These are phyloP conservation scores for Thelephora ganbajun DNA, from an alignment of 768 basidiomycete species.

Conservation along the genomic window DNA sequence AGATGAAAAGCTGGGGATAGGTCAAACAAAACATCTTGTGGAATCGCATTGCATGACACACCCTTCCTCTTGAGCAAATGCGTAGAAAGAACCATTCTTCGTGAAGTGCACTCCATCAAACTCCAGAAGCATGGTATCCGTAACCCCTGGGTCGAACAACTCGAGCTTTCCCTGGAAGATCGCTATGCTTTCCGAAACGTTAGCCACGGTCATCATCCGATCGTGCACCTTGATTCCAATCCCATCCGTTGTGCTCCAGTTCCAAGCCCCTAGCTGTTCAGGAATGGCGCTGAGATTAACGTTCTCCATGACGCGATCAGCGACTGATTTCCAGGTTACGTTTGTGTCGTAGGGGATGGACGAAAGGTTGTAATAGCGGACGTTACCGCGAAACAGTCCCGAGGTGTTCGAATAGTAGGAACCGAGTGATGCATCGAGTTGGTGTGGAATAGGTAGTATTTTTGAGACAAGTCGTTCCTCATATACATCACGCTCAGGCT, in stretches of 20 bases:
- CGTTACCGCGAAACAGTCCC: constrained; percentile 59
- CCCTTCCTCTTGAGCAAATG: constrained; percentile 53
- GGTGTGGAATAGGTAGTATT: constrained; percentile 30
- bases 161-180: constrained; percentile 71
- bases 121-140: constrained; percentile 51
- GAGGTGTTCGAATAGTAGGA: constrained; percentile 71
- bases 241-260: constrained; percentile 54
- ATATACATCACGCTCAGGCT: constrained; percentile 30
- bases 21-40: neutral
- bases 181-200: constrained; percentile 30
- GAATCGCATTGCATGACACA: constrained; percentile 17
- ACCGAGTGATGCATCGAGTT: constrained; percentile 27
- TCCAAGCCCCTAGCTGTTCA: constrained; percentile 44
- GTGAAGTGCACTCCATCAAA: constrained; percentile 71
- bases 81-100: constrained; percentile 63
- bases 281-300: constrained; percentile 33
- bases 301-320: constrained; percentile 34
- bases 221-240: constrained; percentile 55
- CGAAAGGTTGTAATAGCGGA: constrained; percentile 53
- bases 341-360: constrained; percentile 21
- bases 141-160: constrained; percentile 34
- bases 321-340: constrained; percentile 33
- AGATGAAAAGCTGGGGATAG: neutral
- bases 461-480: constrained; percentile 33
- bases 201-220: constrained; percentile 26